Conservation (phyloP, 345 rosid species). For the Lagerstroemia speciosa region DNA sequence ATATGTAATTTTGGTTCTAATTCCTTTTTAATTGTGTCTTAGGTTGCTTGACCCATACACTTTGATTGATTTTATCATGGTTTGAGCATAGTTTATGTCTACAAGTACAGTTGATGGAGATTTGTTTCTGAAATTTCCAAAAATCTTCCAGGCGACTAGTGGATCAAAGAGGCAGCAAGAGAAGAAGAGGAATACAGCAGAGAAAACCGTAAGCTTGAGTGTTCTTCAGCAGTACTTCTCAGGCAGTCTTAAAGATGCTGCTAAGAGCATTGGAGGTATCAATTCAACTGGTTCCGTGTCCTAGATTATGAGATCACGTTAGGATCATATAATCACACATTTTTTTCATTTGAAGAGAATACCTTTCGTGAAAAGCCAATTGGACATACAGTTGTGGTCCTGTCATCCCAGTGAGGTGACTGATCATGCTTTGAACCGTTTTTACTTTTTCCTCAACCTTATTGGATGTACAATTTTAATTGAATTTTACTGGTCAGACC, state of each 20-base stretch:
- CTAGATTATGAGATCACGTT: neutral
- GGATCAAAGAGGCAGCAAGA: conserved; percentile 37
- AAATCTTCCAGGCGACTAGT: conserved; percentile 26
- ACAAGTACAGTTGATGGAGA: neutral
- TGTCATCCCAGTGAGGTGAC: neutral
- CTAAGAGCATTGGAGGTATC: conserved; percentile 91
- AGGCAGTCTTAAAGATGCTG: conserved; percentile 93
- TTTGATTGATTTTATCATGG: neutral
- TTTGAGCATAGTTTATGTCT: neutral
- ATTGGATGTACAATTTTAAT: neutral
- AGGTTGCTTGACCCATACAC: neutral
- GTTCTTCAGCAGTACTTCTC: conserved; percentile 86
- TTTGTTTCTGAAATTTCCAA: neutral
- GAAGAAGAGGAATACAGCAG: conserved; percentile 67
- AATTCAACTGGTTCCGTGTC: neutral
- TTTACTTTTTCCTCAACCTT: neutral
- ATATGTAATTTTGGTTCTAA: neutral
- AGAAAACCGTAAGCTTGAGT: conserved; percentile 77
- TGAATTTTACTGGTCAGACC: neutral
- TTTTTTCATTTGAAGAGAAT: neutral
- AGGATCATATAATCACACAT: neutral
- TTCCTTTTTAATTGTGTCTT: neutral
- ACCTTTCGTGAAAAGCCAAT: neutral
- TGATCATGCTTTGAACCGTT: neutral
- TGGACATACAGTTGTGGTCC: neutral